Evolutionary conservation across 1,284 basidiomycete genomes (phyloP).

Genomic region (Anthracocystis panici-leucophaei): DNA sequence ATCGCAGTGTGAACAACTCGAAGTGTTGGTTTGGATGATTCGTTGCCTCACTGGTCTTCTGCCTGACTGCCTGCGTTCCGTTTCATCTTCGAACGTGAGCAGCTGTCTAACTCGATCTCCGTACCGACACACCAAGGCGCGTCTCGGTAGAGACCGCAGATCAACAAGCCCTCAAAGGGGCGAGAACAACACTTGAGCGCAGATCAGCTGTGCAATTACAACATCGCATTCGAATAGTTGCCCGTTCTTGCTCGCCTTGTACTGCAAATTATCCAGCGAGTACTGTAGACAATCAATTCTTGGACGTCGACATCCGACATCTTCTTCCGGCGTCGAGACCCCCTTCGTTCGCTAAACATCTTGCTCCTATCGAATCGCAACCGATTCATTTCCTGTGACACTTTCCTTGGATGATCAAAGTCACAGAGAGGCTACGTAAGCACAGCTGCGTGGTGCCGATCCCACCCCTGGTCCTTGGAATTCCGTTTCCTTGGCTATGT

Average conservation of each 20-base stretch:
- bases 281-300: conserved; percentile 1
- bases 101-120: conserved; percentile 15
- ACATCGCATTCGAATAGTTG: conserved; percentile 17
- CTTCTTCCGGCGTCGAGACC: conserved; percentile 7
- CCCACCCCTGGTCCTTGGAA: conserved; percentile 31
- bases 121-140: conserved; percentile 12
- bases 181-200: conserved; percentile 14
- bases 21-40: conserved; percentile 1
- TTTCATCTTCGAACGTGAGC: neutral
- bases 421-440: neutral
- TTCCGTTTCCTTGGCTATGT: conserved; percentile 31
- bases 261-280: neutral
- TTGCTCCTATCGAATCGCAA: neutral
- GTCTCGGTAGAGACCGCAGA: conserved; percentile 30
- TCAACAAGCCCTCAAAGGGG: conserved; percentile 5
- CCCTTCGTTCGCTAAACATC: neutral
- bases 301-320: neutral
- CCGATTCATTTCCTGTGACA: too few relatives aligned
- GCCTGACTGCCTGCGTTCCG: neutral
- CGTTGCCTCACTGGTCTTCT: neutral
- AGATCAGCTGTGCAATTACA: conserved; percentile 25
- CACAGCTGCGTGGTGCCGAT: conserved; percentile 18
- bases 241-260: too few relatives aligned
- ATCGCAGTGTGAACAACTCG: neutral
- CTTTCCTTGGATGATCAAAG: too few relatives aligned